Evolutionary conservation across 2,329 filamentous ascomycete genomes (phyloP), one percentile per base, ranked within the genome.

Genomic region (Trichoderma breve): DNA sequence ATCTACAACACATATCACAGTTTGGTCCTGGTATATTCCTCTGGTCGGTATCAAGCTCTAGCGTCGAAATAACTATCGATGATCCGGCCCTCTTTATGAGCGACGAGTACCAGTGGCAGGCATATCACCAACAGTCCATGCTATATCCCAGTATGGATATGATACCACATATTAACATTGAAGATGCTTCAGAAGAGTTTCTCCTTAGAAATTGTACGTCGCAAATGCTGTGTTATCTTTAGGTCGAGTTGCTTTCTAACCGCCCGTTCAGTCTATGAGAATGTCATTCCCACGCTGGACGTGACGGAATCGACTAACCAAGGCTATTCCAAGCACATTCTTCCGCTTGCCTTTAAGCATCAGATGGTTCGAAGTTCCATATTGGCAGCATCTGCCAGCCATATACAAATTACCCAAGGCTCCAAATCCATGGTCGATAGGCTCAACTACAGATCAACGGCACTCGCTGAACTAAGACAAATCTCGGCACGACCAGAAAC

Each of bases 281-380:
- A 67, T 21, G 53, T 67, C 15, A 58, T 67, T 30, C 64, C 64
- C 24, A 67, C 64, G n/a, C 51, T 67, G 28, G 64, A 67, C 34
- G 64, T 67, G 30, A 67, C 64, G 24, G 64, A 57, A 11, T 57
- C 64, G 1, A 57, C 47, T 15, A 67, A 57, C 24, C 64, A 67
- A 67, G 64, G 64, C 14, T 67, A 67, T 30, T 15, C 34, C 15
- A 67, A 58, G 21, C 64, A 67, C 6, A 67, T 67, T 15, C n/a
- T 67, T n/a, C 64, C 64, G 9, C 32, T 58, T 6, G 64, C 32
- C 0, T 34, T 67, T 11, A 39, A 26, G 11, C 26, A 67, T 12
- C 21, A 36, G 8, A 67, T 67, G 64, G 51, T 67, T n/a, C 53
- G 64, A n/a, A 67, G 64, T 3, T 57, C 64, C 9, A 24, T 67